Evolutionary conservation across 225 moss, liverwort and hornwort genomes (phyloP).

Genomic region (Takakia lepidozioides): DNA sequence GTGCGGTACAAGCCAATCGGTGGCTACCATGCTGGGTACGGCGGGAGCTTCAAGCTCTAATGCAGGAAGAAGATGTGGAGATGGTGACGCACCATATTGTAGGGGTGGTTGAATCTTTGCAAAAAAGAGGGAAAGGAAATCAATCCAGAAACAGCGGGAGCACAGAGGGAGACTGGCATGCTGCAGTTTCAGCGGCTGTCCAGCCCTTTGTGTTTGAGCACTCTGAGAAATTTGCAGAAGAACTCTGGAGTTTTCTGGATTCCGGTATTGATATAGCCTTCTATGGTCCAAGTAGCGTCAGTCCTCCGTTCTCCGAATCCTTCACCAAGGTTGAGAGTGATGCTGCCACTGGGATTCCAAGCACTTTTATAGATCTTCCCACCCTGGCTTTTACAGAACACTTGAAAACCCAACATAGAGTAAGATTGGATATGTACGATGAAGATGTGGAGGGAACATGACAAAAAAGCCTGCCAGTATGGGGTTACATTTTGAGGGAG

Average conservation of each 20-base stretch:
- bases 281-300: too few species aligned
- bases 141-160: constrained; percentile 8
- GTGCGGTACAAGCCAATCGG: constrained; percentile 45
- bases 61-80: constrained; percentile 96
- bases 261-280: constrained; percentile 71
- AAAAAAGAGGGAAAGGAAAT: constrained; percentile 24
- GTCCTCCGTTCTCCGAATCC: constrained; percentile 15
- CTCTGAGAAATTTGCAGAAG: constrained; percentile 72
- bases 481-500: too few species aligned
- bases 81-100: constrained; percentile 75
- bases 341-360: not conserved
- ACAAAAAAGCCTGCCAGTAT: too few species aligned
- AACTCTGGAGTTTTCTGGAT: constrained; percentile 69
- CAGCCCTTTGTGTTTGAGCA: constrained; percentile 80
- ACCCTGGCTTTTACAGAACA: too few species aligned
- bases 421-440: constrained; percentile 27
- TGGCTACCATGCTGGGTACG: constrained; percentile 76
- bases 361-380: too few species aligned
- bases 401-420: constrained; percentile 1
- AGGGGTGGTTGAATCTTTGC: constrained; percentile 78
- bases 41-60: constrained; percentile 82
- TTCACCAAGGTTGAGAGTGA: constrained; percentile 1
- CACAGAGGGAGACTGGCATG: constrained; percentile 36
- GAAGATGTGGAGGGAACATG: constrained; percentile 62
- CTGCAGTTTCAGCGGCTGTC: constrained; percentile 55